Conservation (phyloP, 768 basidiomycete genomes). For the Phaeolepiota aurea region DNA sequence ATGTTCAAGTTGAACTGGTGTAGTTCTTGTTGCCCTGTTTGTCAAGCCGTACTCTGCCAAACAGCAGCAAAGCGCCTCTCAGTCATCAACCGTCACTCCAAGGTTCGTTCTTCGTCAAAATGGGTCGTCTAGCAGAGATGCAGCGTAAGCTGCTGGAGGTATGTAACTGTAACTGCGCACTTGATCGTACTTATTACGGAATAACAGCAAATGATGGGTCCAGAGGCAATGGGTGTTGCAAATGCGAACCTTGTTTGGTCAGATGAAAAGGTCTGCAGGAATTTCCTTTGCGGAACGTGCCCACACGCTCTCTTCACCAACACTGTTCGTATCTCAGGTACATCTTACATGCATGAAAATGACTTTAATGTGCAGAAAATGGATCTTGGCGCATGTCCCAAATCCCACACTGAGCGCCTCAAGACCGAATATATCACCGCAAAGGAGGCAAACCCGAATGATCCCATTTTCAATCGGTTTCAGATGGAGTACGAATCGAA, state of each 20-base stretch:
- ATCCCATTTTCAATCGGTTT: conserved; percentile 80
- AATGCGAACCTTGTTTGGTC: conserved; percentile 90
- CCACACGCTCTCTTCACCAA: conserved; percentile 97
- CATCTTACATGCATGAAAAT: conserved; percentile 4
- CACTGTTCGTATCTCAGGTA: conserved; percentile 54
- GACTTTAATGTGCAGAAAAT: conserved; percentile 67
- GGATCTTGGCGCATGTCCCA: conserved; percentile 97
- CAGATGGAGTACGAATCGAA: conserved; percentile 95
- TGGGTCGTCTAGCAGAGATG: conserved; percentile 96
- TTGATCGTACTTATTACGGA: conserved; percentile 19
- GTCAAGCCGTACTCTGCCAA: too few relatives aligned
- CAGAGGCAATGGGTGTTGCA: conserved; percentile 96
- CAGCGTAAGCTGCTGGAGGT: conserved; percentile 82
- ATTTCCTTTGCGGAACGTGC: conserved; percentile 97
- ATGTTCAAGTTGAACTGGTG: too few relatives aligned
- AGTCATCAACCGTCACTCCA: conserved; percentile 11
- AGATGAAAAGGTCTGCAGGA: conserved; percentile 96
- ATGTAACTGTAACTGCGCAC: conserved; percentile 6
- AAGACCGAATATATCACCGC: conserved; percentile 85
- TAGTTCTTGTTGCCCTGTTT: too few relatives aligned
- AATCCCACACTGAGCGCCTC: conserved; percentile 90
- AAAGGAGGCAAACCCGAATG: conserved; percentile 63
- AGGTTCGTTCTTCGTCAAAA: conserved; percentile 24
- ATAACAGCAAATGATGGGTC: conserved; percentile 98
- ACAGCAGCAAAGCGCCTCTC: conserved; percentile 7